phyloP scores from a whole-genome alignment of 345 rosid genomes.

The Populus euphratica region DNA sequence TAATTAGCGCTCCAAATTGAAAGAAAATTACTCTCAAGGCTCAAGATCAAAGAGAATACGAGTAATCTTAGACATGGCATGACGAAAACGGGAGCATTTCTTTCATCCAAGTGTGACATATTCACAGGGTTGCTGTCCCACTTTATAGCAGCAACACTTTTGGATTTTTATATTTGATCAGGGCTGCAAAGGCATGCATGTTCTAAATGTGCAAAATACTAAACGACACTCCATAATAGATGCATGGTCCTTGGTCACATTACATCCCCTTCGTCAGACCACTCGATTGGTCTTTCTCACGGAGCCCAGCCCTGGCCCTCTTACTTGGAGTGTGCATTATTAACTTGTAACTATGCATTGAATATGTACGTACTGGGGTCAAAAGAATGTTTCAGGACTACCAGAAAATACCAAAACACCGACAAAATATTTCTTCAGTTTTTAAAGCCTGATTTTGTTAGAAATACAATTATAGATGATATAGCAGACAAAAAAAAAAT shows the following conservation, averaged over 20 bases:
- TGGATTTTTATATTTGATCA: background rate
- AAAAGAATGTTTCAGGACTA: slow-evolving; percentile 11
- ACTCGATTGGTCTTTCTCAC: too few species aligned
- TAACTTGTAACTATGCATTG: background rate
- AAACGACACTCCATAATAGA: background rate
- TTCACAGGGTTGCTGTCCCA: background rate
- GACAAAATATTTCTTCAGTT: too few species aligned
- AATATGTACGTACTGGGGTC: background rate
- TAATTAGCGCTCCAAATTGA: background rate
- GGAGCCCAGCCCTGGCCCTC: background rate
- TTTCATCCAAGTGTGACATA: background rate
- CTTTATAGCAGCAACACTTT: background rate
- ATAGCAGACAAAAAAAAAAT: too few species aligned
- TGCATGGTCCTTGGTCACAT: background rate
- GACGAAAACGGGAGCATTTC: too few species aligned
- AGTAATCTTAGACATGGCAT: background rate
- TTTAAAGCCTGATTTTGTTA: too few species aligned
- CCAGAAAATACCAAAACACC: too few species aligned
- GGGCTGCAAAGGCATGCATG: background rate
- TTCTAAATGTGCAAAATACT: background rate
- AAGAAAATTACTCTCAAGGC: background rate
- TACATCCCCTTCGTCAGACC: background rate
- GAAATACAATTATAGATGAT: too few species aligned
- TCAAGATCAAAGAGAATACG: background rate
- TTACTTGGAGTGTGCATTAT: background rate